Conservation (phyloP, 495 filamentous ascomycete species). For the Penicillium malachiteum region DNA sequence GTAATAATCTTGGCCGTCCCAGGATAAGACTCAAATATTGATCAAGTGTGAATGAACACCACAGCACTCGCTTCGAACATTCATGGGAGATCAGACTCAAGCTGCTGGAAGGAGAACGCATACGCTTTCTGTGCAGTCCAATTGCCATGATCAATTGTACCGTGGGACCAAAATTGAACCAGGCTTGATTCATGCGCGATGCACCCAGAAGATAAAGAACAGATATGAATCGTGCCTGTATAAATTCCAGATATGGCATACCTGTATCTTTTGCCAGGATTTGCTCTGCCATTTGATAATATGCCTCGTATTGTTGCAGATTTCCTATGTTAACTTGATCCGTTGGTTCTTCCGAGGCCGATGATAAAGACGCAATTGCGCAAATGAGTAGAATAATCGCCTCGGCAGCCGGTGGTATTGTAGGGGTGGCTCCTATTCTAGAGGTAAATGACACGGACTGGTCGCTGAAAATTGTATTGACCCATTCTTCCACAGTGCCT, state of each 20-base stretch:
- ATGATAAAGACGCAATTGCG: constrained; percentile 23
- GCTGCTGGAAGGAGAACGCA: constrained; percentile 1
- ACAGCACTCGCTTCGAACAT: constrained; percentile 26
- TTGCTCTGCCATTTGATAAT: constrained; percentile 24
- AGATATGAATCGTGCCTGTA: constrained; percentile 27
- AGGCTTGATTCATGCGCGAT: constrained; percentile 28
- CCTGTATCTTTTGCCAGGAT: constrained; percentile 21
- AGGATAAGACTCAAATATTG: constrained; percentile 32
- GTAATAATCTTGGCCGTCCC: constrained; percentile 26
- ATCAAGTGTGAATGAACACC: constrained; percentile 33
- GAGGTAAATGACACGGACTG: not conserved
- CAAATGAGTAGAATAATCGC: constrained; percentile 25
- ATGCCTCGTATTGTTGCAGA: constrained; percentile 23
- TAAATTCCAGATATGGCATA: constrained; percentile 19
- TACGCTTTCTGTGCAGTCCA: constrained; percentile 22
- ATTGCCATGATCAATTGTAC: constrained; percentile 33
- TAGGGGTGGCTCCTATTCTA: not conserved
- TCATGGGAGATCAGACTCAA: constrained; percentile 12
- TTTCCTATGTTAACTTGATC: constrained; percentile 13
- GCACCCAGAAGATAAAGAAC: constrained; percentile 29
- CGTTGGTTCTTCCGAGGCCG: constrained; percentile 9
- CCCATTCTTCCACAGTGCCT: constrained; percentile 18
- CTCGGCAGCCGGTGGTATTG: not conserved
- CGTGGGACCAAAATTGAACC: constrained; percentile 30
- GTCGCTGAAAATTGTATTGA: constrained; percentile 13